phyloP scores from a whole-genome alignment of 805 yeast species.

The Candida mattraensis region DNA sequence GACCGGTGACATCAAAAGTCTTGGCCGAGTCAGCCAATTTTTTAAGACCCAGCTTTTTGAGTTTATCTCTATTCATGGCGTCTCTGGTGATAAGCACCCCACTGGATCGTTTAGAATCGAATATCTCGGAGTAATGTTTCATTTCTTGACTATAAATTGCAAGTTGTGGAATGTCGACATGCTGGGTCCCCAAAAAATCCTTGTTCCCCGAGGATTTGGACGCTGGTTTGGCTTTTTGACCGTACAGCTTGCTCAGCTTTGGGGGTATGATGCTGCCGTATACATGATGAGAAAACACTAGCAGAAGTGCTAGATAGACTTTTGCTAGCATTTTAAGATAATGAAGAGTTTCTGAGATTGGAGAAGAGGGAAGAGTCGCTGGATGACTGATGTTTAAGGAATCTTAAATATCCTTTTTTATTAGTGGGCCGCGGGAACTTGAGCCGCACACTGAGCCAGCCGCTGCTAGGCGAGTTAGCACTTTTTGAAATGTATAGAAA shows the following conservation, averaged over 20 bases:
- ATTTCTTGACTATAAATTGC: slow-evolving; percentile 14
- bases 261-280: slow-evolving; percentile 14
- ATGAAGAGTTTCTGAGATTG: too few species aligned
- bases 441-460: too few species aligned
- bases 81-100: slow-evolving; percentile 23
- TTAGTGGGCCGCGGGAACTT: too few species aligned
- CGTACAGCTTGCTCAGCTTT: slow-evolving; percentile 6
- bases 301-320: too few species aligned
- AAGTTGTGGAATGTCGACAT: slow-evolving; percentile 9
- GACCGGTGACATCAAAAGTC: slow-evolving; percentile 13
- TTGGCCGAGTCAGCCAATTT: slow-evolving; percentile 11
- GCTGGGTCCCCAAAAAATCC: slow-evolving; percentile 6
- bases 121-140: slow-evolving; percentile 8
- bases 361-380: too few species aligned
- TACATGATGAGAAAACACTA: neutral
- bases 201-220: slow-evolving; percentile 1
- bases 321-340: too few species aligned
- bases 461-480: too few species aligned
- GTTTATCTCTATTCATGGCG: slow-evolving; percentile 9
- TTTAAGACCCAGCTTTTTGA: slow-evolving; percentile 19
- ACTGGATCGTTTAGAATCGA: slow-evolving; percentile 23
- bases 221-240: slow-evolving; percentile 1
- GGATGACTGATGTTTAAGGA: too few species aligned
- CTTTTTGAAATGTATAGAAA: too few species aligned
- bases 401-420: too few species aligned